These are phyloP conservation scores for Colletotrichum sp. DNA, from an alignment of 2,329 filamentous ascomycete species.

Conservation along the genomic window DNA sequence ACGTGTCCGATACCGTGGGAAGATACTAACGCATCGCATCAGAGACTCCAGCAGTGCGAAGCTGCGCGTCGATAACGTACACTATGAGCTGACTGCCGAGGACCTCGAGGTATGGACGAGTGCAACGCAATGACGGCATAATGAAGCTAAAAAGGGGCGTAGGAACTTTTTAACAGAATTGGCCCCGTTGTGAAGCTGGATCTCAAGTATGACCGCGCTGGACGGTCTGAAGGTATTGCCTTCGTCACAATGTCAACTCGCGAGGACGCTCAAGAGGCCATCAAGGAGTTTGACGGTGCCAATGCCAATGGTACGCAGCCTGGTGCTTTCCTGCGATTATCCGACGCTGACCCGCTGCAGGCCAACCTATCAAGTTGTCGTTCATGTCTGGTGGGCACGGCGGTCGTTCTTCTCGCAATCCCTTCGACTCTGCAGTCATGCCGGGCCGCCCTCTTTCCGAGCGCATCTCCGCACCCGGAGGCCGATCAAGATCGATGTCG, in stretches of 20 bases:
- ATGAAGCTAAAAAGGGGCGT: slow-evolving; percentile 27
- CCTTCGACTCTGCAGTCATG: slow-evolving; percentile 61
- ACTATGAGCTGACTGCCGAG: slow-evolving; percentile 87
- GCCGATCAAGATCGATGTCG: slow-evolving; percentile 69
- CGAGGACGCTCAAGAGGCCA: slow-evolving; percentile 75
- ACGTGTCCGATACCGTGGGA: slow-evolving; percentile 18
- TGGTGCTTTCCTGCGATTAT: background rate
- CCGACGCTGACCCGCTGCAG: slow-evolving; percentile 37
- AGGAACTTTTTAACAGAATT: slow-evolving; percentile 84
- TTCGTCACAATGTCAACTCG: slow-evolving; percentile 79
- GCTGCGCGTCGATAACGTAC: slow-evolving; percentile 85
- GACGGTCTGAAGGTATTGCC: slow-evolving; percentile 84
- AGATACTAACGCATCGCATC: slow-evolving; percentile 18
- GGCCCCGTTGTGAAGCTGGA: slow-evolving; percentile 73
- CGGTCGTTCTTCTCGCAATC: slow-evolving; percentile 48
- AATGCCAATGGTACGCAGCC: slow-evolving; percentile 75
- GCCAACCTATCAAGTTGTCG: slow-evolving; percentile 80
- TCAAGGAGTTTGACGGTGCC: slow-evolving; percentile 84
- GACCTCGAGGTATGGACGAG: slow-evolving; percentile 73
- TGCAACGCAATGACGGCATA: background rate
- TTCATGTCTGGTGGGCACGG: slow-evolving; percentile 61
- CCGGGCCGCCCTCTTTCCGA: slow-evolving; percentile 65
- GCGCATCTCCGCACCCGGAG: slow-evolving; percentile 59
- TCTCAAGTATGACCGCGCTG: slow-evolving; percentile 84
- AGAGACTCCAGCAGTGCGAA: slow-evolving; percentile 68